Percentiles rank a stretch among this genome's conserved stretches.
These are phyloP conservation scores for Whalleya microplaca DNA, from an alignment of 2,329 filamentous ascomycete species.

Conservation along the genomic window DNA sequence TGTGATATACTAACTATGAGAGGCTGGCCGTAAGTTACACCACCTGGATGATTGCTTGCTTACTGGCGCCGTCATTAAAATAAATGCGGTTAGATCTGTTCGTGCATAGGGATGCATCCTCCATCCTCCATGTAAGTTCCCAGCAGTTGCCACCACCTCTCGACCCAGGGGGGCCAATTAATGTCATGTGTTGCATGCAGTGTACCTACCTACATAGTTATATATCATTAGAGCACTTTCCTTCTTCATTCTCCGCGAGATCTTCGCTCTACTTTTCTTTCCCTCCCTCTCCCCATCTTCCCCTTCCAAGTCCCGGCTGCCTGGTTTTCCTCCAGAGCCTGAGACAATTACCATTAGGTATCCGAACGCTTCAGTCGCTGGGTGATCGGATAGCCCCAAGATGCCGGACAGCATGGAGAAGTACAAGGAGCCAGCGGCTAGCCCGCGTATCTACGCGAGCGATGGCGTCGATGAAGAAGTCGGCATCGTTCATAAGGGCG, in stretches of 20 bases:
- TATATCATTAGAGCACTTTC: slow-evolving; percentile 1
- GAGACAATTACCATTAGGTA: background rate
- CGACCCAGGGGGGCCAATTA: no score
- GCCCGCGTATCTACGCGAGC: slow-evolving; percentile 21
- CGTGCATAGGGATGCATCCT: background rate
- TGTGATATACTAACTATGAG: background rate
- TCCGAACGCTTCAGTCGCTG: background rate
- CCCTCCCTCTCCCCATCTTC: background rate
- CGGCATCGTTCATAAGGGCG: slow-evolving; percentile 39
- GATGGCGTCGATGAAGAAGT: slow-evolving; percentile 40
- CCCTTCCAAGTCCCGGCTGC: background rate
- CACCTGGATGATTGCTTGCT: background rate
- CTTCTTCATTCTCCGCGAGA: background rate
- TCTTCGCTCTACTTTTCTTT: background rate
- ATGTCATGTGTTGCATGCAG: no score
- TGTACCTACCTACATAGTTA: background rate
- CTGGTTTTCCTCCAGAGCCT: background rate
- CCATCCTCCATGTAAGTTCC: no score
- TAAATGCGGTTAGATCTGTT: slow-evolving; percentile 7
- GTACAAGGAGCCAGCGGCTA: slow-evolving; percentile 17
- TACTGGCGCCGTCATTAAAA: background rate
- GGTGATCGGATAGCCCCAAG: slow-evolving; percentile 5
- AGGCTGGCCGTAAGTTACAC: background rate
- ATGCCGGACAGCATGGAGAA: slow-evolving; percentile 33
- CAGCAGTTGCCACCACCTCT: no score